Conservation (phyloP, 2,329 filamentous ascomycete species). For the Aureobasidium sp. region DNA sequence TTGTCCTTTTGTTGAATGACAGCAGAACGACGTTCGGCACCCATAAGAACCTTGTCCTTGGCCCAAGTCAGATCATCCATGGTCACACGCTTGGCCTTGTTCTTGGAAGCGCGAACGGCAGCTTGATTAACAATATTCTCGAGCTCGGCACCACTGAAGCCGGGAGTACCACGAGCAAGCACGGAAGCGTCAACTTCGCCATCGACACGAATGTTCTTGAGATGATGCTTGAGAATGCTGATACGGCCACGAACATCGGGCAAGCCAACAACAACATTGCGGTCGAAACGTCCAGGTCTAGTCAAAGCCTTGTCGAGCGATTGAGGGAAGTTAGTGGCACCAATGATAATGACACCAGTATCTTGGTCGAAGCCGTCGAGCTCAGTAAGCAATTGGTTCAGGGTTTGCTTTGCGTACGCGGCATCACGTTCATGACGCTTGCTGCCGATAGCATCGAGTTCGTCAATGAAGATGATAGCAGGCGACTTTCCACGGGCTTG, state of each 20-base stretch:
- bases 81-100: conserved; percentile 67
- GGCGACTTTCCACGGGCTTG: conserved; percentile 80
- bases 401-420: conserved; percentile 91
- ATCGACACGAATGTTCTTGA: conserved; percentile 78
- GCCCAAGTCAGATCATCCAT: conserved; percentile 90
- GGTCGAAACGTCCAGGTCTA: conserved; percentile 89
- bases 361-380: conserved; percentile 95
- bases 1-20: conserved; percentile 91
- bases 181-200: conserved; percentile 75
- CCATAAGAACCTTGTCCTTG: conserved; percentile 97
- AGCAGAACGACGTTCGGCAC: conserved; percentile 82
- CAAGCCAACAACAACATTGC: conserved; percentile 79
- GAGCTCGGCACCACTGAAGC: conserved; percentile 89
- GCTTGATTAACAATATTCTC: conserved; percentile 97
- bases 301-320: conserved; percentile 91
- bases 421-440: conserved; percentile 90
- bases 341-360: conserved; percentile 90
- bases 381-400: conserved; percentile 95
- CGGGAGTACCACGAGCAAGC: conserved; percentile 80
- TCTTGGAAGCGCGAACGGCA: conserved; percentile 86
- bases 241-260: conserved; percentile 91
- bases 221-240: conserved; percentile 87
- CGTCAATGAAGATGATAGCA: conserved; percentile 91
- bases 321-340: conserved; percentile 92
- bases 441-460: conserved; percentile 87